Conservation (phyloP, 1,284 basidiomycete species). For the Trametes hirsuta region DNA sequence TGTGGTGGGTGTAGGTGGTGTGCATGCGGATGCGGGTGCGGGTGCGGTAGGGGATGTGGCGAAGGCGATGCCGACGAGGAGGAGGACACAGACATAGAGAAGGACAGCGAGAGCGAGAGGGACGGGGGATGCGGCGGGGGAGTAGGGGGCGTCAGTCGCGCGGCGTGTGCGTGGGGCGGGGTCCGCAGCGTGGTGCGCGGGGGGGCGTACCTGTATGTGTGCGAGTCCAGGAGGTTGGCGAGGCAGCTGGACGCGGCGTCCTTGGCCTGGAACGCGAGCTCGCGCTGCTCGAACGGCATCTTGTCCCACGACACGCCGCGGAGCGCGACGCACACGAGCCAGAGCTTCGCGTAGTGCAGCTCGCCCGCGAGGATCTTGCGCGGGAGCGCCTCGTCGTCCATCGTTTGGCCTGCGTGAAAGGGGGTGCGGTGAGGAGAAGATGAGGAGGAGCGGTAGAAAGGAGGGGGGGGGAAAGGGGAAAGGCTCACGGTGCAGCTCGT, state of each 20-base stretch:
- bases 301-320: slow-evolving; percentile 93
- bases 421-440: neutral
- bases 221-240: slow-evolving; percentile 76
- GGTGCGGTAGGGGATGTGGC: neutral
- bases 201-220: slow-evolving; percentile 67
- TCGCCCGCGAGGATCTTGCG: slow-evolving; percentile 88
- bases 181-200: neutral
- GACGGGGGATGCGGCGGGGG: neutral
- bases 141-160: neutral
- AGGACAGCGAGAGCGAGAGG: neutral
- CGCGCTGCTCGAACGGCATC: slow-evolving; percentile 91
- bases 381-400: slow-evolving; percentile 83
- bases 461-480: neutral
- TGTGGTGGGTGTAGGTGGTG: neutral
- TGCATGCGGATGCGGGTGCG: too few relatives aligned
- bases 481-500: slow-evolving; percentile 72
- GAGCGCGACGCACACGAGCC: slow-evolving; percentile 91
- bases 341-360: slow-evolving; percentile 89
- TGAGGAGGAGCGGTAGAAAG: neutral
- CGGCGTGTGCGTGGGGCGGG: neutral
- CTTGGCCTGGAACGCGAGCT: slow-evolving; percentile 93
- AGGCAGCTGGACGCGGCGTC: slow-evolving; percentile 88
- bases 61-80: neutral
- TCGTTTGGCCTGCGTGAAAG: slow-evolving; percentile 58
- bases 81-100: neutral